Percentiles rank a stretch among this genome's conserved stretches.
Conservation (phyloP, 2,329 filamentous ascomycete species). For the Alternaria novae-zelandiae region DNA sequence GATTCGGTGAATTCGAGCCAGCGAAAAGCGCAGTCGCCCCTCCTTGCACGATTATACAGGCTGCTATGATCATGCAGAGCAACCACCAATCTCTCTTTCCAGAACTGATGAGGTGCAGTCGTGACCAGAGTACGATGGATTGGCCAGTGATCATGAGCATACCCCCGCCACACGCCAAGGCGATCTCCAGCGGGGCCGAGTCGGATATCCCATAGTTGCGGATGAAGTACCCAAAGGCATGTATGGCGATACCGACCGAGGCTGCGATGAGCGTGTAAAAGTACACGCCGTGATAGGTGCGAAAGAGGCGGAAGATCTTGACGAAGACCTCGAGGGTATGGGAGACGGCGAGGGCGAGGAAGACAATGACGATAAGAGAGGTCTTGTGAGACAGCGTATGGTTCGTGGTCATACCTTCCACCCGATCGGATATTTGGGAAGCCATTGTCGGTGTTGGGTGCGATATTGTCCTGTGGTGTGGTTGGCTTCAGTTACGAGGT, state of each 20-base stretch:
- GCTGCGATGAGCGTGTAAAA: slow-evolving; percentile 21
- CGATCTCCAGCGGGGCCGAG: slow-evolving; percentile 46
- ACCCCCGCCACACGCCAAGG: slow-evolving; percentile 58
- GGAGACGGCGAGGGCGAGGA: slow-evolving; percentile 23
- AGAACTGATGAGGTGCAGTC: slow-evolving; percentile 37
- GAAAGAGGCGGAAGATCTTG: slow-evolving; percentile 22
- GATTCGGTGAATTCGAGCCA: slow-evolving; percentile 49
- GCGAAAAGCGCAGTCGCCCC: slow-evolving; percentile 61
- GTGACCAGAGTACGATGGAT: slow-evolving; percentile 65
- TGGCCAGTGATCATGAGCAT: slow-evolving; percentile 67
- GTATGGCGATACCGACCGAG: slow-evolving; percentile 17
- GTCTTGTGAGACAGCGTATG: slow-evolving; percentile 7
- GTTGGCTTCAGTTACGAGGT: background rate
- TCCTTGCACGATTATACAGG: slow-evolving; percentile 49
- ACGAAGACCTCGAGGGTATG: slow-evolving; percentile 25
- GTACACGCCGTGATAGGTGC: slow-evolving; percentile 15
- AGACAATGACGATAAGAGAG: slow-evolving; percentile 17
- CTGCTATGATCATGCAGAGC: slow-evolving; percentile 60
- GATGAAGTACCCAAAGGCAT: slow-evolving; percentile 20
- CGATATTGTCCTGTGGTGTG: background rate
- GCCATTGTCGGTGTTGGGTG: background rate
- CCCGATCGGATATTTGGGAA: background rate
- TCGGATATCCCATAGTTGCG: slow-evolving; percentile 13
- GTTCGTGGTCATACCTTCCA: slow-evolving; percentile 13
- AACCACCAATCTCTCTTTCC: slow-evolving; percentile 43